Evolutionary conservation across 768 basidiomycete genomes (phyloP).

Genomic region (Tricholomella constricta): DNA sequence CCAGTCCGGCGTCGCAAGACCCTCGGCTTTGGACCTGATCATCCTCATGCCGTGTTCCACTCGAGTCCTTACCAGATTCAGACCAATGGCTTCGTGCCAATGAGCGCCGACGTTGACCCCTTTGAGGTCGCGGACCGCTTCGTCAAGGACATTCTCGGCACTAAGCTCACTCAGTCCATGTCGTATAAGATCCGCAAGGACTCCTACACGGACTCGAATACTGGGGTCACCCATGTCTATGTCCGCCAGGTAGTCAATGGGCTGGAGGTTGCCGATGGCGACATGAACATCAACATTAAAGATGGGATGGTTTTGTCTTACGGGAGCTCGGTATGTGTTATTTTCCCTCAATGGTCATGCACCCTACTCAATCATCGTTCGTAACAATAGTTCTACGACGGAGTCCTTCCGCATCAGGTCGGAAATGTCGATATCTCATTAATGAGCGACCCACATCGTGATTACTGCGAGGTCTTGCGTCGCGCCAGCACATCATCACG

Average conservation of each 20-base stretch:
- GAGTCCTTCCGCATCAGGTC: conserved; percentile 45
- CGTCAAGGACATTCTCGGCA: conserved; percentile 48
- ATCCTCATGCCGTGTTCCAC: conserved; percentile 70
- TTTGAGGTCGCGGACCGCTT: conserved; percentile 65
- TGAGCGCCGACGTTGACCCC: conserved; percentile 47
- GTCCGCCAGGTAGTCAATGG: conserved; percentile 84
- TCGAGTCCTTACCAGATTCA: conserved; percentile 49
- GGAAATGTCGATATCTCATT: conserved; percentile 26
- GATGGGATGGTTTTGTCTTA: conserved; percentile 82
- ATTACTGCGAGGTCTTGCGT: conserved; percentile 53
- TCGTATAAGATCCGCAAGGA: conserved; percentile 71
- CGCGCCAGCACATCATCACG: conserved; percentile 28
- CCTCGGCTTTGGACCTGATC: conserved; percentile 83
- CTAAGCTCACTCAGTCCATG: conserved; percentile 37
- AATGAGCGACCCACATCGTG: conserved; percentile 42
- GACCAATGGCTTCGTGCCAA: conserved; percentile 42
- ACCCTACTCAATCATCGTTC: neutral
- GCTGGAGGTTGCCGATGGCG: conserved; percentile 85
- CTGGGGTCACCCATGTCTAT: conserved; percentile 89
- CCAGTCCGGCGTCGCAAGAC: conserved; percentile 69
- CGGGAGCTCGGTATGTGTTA: conserved; percentile 73
- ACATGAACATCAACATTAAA: conserved; percentile 92
- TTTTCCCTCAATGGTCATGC: neutral
- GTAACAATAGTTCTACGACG: conserved; percentile 72
- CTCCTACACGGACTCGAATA: conserved; percentile 84